These are phyloP conservation scores for Tylopilus plumbeoviolaceoides DNA, from an alignment of 768 basidiomycete genomes.

Conservation along the genomic window DNA sequence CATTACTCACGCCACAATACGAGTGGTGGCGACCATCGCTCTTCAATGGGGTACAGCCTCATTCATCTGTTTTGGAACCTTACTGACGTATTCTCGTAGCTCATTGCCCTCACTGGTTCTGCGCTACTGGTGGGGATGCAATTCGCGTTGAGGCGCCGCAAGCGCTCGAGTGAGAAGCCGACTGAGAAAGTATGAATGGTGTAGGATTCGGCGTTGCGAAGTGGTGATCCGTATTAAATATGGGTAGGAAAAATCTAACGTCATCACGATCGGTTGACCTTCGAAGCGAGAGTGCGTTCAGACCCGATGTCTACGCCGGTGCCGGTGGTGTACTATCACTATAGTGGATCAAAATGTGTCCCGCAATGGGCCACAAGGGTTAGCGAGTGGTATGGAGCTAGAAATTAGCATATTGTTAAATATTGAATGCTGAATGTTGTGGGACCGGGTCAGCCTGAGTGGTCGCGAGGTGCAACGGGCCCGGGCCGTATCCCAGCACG, in stretches of 20 bases:
- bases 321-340: too few relatives aligned
- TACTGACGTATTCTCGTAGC: conserved; percentile 1
- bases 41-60: conserved; percentile 39
- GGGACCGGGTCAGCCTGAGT: too few relatives aligned
- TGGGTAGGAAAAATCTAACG: too few relatives aligned
- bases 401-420: too few relatives aligned
- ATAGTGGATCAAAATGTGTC: too few relatives aligned
- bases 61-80: background rate
- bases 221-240: background rate
- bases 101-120: conserved; percentile 3
- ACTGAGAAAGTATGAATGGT: background rate
- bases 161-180: background rate
- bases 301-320: too few relatives aligned
- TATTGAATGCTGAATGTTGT: too few relatives aligned
- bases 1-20: conserved; percentile 46
- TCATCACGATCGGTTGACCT: too few relatives aligned
- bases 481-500: background rate
- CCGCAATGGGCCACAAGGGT: too few relatives aligned
- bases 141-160: background rate
- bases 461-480: too few relatives aligned
- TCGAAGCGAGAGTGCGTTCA: too few relatives aligned
- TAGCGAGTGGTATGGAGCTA: too few relatives aligned
- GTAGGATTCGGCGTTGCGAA: background rate
- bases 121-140: conserved; percentile 8
- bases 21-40: conserved; percentile 55